Conservation (phyloP, 1,284 basidiomycete genomes). For the Gymnopus androsaceus region DNA sequence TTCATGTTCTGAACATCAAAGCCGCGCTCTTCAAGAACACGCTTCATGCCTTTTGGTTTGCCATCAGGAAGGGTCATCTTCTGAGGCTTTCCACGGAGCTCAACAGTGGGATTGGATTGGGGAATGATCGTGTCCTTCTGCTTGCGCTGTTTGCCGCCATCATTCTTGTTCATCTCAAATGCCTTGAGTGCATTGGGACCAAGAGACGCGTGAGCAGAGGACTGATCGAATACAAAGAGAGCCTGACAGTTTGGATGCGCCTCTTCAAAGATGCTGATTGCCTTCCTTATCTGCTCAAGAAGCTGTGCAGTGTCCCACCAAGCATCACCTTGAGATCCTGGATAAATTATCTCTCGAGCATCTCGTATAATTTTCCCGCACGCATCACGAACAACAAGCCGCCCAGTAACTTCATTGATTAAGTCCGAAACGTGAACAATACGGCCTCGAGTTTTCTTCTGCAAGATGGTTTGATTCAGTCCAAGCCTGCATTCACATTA, state of each 20-base stretch:
- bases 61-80: conserved; percentile 26
- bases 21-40: conserved; percentile 29
- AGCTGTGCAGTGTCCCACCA: conserved; percentile 27
- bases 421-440: conserved; percentile 24
- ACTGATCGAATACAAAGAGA: conserved; percentile 36
- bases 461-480: conserved; percentile 15
- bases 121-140: conserved; percentile 31
- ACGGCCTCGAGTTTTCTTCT: conserved; percentile 26
- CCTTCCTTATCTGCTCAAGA: conserved; percentile 23
- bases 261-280: conserved; percentile 28
- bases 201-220: conserved; percentile 32
- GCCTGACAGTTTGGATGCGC: conserved; percentile 25
- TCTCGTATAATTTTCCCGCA: conserved; percentile 24
- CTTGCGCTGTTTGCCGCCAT: conserved; percentile 30
- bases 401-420: conserved; percentile 22
- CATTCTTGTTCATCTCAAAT: conserved; percentile 32
- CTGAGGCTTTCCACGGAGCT: conserved; percentile 23
- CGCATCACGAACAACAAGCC: conserved; percentile 19
- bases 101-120: conserved; percentile 23
- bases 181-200: conserved; percentile 30
- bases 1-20: conserved; percentile 18
- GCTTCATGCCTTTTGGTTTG: conserved; percentile 26
- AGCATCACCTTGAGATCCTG: conserved; percentile 22
- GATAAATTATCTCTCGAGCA: conserved; percentile 24
- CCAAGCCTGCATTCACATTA: background rate